These are phyloP conservation scores for Suillus hirtellus DNA, from an alignment of 768 basidiomycete genomes.

Conservation along the genomic window DNA sequence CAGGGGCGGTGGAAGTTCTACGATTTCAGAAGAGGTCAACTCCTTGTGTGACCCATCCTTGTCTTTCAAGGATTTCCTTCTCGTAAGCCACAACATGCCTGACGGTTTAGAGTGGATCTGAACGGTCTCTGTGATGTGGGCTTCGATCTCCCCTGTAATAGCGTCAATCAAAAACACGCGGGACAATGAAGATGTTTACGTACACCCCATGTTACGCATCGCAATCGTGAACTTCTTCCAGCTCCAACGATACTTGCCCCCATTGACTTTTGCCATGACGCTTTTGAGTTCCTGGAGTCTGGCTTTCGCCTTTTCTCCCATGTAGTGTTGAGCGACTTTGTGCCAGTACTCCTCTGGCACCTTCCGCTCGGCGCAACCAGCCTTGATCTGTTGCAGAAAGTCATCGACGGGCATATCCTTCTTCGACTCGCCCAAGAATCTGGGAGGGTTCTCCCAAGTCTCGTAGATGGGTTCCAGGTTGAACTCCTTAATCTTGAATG, in stretches of 20 bases:
- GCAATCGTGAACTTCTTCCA: constrained; percentile 84
- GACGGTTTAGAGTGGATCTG: constrained; percentile 51
- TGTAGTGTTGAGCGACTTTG: constrained; percentile 75
- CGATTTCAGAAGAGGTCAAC: constrained; percentile 30
- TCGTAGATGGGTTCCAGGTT: constrained; percentile 69
- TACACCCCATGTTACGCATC: constrained; percentile 81
- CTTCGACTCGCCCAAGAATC: constrained; percentile 66
- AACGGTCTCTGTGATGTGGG: constrained; percentile 57
- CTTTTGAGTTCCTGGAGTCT: constrained; percentile 69
- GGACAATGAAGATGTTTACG: constrained; percentile 31
- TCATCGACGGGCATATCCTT: constrained; percentile 70
- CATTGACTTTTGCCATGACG: constrained; percentile 72
- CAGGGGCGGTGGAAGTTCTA: constrained; percentile 10
- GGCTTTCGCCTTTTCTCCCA: constrained; percentile 67
- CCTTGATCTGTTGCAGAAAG: constrained; percentile 72
- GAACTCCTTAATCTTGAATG: constrained; percentile 79
- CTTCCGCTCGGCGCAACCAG: constrained; percentile 67
- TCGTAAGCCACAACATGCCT: constrained; percentile 55
- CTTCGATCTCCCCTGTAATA: constrained; percentile 65
- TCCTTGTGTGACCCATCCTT: constrained; percentile 32
- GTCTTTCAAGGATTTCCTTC: constrained; percentile 46
- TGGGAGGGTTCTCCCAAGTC: constrained; percentile 66
- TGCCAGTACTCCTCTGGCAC: constrained; percentile 83
- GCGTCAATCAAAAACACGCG: neutral
- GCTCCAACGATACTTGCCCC: constrained; percentile 77